Percentiles rank a stretch among this genome's conserved stretches.
Evolutionary conservation across 1,139 yeast genomes (phyloP).

Genomic region (Debaryomycetaceae sp.): DNA sequence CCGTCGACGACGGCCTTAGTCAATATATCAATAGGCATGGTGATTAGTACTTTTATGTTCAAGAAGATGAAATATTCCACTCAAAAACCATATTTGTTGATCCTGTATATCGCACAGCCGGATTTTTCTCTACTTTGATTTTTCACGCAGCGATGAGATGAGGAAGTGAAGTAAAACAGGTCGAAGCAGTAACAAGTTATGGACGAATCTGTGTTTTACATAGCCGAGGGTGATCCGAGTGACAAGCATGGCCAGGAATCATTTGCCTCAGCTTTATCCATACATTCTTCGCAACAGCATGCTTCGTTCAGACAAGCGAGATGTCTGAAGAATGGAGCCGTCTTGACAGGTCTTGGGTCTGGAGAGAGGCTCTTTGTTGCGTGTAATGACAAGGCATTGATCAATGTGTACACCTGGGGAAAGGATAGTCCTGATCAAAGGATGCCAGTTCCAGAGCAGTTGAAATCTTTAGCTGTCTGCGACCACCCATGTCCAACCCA

Average conservation of each 20-base stretch:
- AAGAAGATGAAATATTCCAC: slow-evolving; percentile 1
- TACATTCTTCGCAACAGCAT: slow-evolving; percentile 49
- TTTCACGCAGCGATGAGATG: background rate
- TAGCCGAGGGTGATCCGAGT: slow-evolving; percentile 46
- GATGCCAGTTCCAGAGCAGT: slow-evolving; percentile 79
- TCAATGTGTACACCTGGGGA: slow-evolving; percentile 71
- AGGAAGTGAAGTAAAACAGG: background rate
- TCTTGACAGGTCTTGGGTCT: slow-evolving; percentile 38
- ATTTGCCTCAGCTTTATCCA: slow-evolving; percentile 45
- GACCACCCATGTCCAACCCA: slow-evolving; percentile 28
- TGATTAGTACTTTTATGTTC: background rate
- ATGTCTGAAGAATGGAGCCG: slow-evolving; percentile 44
- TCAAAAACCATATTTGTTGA: slow-evolving; percentile 1
- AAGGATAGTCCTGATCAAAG: slow-evolving; percentile 83
- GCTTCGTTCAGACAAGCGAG: slow-evolving; percentile 57
- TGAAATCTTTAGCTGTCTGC: slow-evolving; percentile 54
- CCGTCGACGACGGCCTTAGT: slow-evolving; percentile 69
- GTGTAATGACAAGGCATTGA: slow-evolving; percentile 64
- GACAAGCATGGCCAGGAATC: slow-evolving; percentile 49
- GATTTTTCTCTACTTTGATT: background rate
- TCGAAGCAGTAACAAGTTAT: slow-evolving; percentile 18
- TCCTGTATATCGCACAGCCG: background rate
- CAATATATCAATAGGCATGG: slow-evolving; percentile 81
- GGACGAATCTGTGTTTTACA: slow-evolving; percentile 62
- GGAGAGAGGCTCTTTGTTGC: slow-evolving; percentile 57